Base-by-base conservation (phyloP, 2,329 filamentous ascomycete genomes). In the Geosmithia morbida region DNA sequence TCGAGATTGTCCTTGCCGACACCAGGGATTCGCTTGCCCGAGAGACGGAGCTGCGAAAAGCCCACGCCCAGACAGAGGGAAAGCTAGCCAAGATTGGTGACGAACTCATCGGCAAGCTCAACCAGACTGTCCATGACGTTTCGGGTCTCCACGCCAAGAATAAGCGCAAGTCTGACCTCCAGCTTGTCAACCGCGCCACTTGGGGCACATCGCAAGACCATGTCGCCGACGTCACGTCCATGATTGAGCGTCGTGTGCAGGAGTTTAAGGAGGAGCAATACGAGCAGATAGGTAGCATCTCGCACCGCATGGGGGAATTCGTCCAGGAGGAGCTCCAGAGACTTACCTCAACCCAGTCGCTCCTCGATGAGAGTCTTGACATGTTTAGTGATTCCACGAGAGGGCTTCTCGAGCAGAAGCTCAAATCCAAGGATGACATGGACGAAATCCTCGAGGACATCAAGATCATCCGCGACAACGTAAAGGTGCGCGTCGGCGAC, bases 371-470 rank as follows among this genome's bases (percentile, higher is more conserved):
- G 43, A 85, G 89, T 56, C 71, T 84, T 8, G 66, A 72, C 7
- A 72, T 73, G 0, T 87, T 95, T 55, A 72, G 79, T 40, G 69
- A 73, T 17, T 85, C 84, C 0, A 81, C 83, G 60, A 69, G 71
- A 46, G 77, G 84, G 54, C 74, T 94, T 16, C 73, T 84, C 22
- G 69, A 76, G 41, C 81, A 85, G 56, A 84, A 81, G 48, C 70
- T 74, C 20, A 70, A 74, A 51, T 83, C 87, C 2, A 86, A 84
- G 56, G 80, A 89, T 44, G 84, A 89, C 48, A 88, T 96, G 85
- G 89, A 96, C 56, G 71, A 77, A n/a, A 83, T 95, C 2, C 72
- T 98, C 10, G 86, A 92, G 56, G 90, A 94, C 60, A 95, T 97
- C 61, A 89, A 89, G 60, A 79, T 77, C n/a, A 72, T 97, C 20